These are phyloP conservation scores for Lipomyces starkeyi DNA, from an alignment of 805 yeast genomes.

Conservation along the genomic window DNA sequence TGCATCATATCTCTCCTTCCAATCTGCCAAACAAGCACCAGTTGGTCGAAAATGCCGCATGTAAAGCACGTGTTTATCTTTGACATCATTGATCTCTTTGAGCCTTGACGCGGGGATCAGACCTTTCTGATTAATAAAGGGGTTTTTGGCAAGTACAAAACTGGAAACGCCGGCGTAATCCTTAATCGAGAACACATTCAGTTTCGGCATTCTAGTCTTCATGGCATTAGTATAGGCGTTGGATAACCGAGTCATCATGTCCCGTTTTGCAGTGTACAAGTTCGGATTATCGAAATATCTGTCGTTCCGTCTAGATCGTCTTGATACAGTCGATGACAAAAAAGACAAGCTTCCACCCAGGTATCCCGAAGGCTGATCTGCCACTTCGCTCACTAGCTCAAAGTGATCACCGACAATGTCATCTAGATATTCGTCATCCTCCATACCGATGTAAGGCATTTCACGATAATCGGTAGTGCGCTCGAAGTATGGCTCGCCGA, in stretches of 20 bases:
- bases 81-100: background rate
- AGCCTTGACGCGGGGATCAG: conserved; percentile 3
- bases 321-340: background rate
- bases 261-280: background rate
- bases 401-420: background rate
- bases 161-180: conserved; percentile 6
- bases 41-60: conserved; percentile 1
- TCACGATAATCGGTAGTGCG: background rate
- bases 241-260: too few relatives aligned
- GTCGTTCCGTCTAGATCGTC: background rate
- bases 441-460: background rate
- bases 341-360: background rate
- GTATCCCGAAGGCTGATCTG: background rate
- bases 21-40: background rate
- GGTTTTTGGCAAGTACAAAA: conserved; percentile 1
- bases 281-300: conserved; percentile 9
- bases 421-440: background rate
- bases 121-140: background rate
- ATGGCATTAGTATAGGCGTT: background rate
- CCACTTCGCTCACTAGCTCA: background rate
- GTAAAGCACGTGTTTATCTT: background rate
- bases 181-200: background rate
- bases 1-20: background rate
- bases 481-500: conserved; percentile 15
- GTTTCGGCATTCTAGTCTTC: conserved; percentile 2